Base-by-base conservation (phyloP, 1,284 basidiomycete genomes). In the Leccinum cinnamomeum region DNA sequence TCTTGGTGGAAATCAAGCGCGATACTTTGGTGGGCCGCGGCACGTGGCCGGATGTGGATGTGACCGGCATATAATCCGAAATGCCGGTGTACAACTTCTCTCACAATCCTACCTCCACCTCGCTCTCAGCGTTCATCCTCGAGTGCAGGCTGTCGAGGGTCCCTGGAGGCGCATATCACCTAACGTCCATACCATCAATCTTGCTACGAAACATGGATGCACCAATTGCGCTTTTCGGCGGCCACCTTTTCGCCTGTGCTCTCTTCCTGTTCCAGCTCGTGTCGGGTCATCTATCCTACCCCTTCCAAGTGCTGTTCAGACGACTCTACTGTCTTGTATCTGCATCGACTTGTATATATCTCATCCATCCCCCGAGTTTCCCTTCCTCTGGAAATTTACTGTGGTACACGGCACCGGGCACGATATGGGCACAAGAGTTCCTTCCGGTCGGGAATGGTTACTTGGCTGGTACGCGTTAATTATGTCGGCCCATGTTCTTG, bases 361-460 rank as follows among this genome's bases (percentile, higher is more conserved):
- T 66, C 63, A 50, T 62, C 7, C 37, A 28, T 37, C 86, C 87
- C 30, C 62, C 80, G 11, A 81, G 79, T 8, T 90, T 91, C 69
- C 90, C 89, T 1, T 67, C 76, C 3, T 85, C 85, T n/a, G 89
- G 89, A 12, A 91, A 91, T 72, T 88, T 84, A 2, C 75, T 91
- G 23, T 91, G 89, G 89, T 91, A 85, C 68, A 82, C 75, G 7
- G 64, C 78, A 7, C 80, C 83, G 0, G 88, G 82, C 0, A 70
- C 68, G 0, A 70, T 80, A 35, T 91, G 89, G 89, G 76, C 79
- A 1, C 78, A 77, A 50, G 81, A 88, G 57, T 86, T 78, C 71
- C 79, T 91, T 23, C 89, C 90, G 2, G 76, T 91, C 30, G 90
- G 89, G 28, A 91, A 91, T 76, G 89, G 89, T 1, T 88, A 84